These are phyloP conservation scores for Martiniozyma asiatica DNA, from an alignment of 1,139 yeast species.

Conservation along the genomic window DNA sequence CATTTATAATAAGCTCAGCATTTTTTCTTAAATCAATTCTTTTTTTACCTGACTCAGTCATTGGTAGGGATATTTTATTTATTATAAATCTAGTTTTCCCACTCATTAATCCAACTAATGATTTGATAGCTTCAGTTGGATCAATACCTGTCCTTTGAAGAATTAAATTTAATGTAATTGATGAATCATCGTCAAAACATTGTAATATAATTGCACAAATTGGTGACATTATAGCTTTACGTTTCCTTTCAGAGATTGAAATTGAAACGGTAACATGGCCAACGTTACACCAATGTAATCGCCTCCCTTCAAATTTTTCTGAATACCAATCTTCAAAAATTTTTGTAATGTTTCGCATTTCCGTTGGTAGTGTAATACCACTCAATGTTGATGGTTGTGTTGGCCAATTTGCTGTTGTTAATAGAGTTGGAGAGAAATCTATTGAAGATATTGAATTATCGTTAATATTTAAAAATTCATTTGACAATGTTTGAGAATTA, in stretches of 20 bases:
- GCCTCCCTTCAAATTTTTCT: conserved; percentile 60
- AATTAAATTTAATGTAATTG: conserved; percentile 49
- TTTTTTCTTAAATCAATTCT: too few species aligned
- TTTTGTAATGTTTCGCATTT: conserved; percentile 23
- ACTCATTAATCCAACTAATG: conserved; percentile 33
- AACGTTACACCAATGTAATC: conserved; percentile 49
- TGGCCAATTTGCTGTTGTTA: conserved; percentile 54
- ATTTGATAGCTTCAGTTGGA: conserved; percentile 57
- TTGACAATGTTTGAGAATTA: conserved; percentile 48
- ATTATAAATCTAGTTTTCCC: conserved; percentile 4
- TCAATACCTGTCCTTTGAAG: conserved; percentile 62
- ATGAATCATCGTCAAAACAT: conserved; percentile 38
- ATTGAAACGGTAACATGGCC: conserved; percentile 2
- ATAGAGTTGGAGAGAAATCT: conserved; percentile 6
- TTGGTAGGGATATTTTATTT: too few species aligned
- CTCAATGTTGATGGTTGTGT: conserved; percentile 23
- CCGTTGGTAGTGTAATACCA: conserved; percentile 2
- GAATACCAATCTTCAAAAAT: conserved; percentile 41
- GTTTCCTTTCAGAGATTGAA: too few species aligned
- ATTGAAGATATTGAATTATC: conserved; percentile 15
- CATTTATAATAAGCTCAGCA: not conserved
- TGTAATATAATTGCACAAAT: conserved; percentile 69
- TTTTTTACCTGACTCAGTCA: not conserved
- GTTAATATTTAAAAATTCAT: too few species aligned
- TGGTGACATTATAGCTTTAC: conserved; percentile 39